Evolutionary conservation across 1,284 basidiomycete genomes (phyloP).

Genomic region (Flammula alnicola): DNA sequence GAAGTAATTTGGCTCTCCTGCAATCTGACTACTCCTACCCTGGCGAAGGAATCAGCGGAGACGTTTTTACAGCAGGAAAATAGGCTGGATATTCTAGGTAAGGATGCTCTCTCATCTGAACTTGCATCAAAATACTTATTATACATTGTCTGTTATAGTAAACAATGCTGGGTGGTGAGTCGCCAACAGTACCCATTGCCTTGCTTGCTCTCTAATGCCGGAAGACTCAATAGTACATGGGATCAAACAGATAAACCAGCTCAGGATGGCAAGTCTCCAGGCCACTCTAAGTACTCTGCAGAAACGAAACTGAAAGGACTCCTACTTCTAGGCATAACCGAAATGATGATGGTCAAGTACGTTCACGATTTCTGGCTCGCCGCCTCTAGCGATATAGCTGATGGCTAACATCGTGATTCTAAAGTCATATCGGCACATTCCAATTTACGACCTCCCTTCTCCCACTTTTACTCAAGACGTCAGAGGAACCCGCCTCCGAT

Average conservation of each 20-base stretch:
- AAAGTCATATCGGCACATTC: constrained; percentile 17
- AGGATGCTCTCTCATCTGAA: constrained; percentile 15
- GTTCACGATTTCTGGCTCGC: background rate
- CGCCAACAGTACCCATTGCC: background rate
- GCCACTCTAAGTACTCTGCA: background rate
- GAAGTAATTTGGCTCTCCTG: constrained; percentile 50
- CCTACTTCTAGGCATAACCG: constrained; percentile 9
- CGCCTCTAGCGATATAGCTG: no score
- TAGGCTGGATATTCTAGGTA: constrained; percentile 57
- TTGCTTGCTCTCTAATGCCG: background rate
- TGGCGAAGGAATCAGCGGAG: constrained; percentile 47
- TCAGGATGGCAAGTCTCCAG: constrained; percentile 1
- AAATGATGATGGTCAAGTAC: constrained; percentile 18
- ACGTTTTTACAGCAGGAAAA: constrained; percentile 50
- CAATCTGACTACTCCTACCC: constrained; percentile 47
- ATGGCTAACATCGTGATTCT: background rate
- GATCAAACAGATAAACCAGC: constrained; percentile 6
- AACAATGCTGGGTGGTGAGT: constrained; percentile 22
- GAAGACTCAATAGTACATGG: background rate
- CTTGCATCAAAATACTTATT: background rate
- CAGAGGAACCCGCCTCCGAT: constrained; percentile 44
- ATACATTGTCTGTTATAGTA: constrained; percentile 6
- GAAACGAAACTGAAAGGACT: background rate
- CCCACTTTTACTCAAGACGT: constrained; percentile 49
- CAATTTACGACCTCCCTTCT: constrained; percentile 48